Conservation (phyloP, 768 basidiomycete species). For the Pulveroboletus sp. region DNA sequence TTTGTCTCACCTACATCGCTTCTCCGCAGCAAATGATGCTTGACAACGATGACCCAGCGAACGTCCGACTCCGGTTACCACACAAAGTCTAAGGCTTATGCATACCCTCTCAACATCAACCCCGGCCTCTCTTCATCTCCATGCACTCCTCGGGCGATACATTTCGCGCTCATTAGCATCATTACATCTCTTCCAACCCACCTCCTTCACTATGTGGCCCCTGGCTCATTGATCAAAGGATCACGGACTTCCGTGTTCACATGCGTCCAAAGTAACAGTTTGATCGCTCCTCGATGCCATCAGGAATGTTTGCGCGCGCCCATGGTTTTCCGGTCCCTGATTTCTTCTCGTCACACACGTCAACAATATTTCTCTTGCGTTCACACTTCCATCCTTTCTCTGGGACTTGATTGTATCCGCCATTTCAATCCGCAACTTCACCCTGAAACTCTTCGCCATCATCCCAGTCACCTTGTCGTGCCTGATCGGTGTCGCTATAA, state of each 20-base stretch:
- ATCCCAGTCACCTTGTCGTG: conserved; percentile 10
- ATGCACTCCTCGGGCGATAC: conserved; percentile 20
- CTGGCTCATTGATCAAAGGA: conserved; percentile 11
- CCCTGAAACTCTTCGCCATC: conserved; percentile 12
- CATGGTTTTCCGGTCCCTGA: not conserved
- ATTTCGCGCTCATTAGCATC: conserved; percentile 14
- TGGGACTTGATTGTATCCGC: not conserved
- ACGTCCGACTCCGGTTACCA: not conserved
- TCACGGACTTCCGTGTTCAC: conserved; percentile 20
- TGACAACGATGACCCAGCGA: conserved; percentile 16
- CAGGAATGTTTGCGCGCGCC: conserved; percentile 10
- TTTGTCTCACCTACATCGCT: conserved; percentile 19
- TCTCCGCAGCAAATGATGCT: conserved; percentile 22
- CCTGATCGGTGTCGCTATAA: conserved; percentile 26
- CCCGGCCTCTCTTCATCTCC: too few species aligned
- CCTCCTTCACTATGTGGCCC: not conserved
- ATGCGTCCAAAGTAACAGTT: not conserved
- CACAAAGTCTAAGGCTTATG: not conserved
- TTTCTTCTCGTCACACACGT: conserved; percentile 3
- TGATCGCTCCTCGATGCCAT: conserved; percentile 13
- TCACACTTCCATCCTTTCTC: not conserved
- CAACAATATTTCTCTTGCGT: not conserved
- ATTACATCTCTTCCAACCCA: not conserved
- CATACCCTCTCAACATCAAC: not conserved
- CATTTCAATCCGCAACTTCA: not conserved